Conservation (phyloP, 805 yeast species). For the Lipomyces sp. region DNA sequence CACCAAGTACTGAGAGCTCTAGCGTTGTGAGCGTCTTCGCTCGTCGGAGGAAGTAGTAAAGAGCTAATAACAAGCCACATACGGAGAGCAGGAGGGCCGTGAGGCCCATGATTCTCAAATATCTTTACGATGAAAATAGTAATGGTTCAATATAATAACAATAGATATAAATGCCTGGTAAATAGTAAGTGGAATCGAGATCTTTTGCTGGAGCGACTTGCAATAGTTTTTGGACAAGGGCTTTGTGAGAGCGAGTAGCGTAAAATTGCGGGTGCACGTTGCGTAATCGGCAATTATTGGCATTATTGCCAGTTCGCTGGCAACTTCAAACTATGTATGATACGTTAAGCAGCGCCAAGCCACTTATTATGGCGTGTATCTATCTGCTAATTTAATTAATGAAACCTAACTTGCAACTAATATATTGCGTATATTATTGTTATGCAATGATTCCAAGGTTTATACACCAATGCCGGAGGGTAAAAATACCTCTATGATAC, state of each 20-base stretch:
- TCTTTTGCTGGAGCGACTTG: not conserved
- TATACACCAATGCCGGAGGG: not conserved
- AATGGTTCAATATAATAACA: not conserved
- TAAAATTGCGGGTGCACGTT: not conserved
- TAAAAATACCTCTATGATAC: not conserved
- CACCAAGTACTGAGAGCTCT: slow-evolving; percentile 22
- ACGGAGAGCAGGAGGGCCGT: slow-evolving; percentile 3
- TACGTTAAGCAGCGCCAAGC: not conserved
- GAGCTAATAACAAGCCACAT: not conserved
- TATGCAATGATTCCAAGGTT: not conserved
- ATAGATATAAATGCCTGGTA: not conserved
- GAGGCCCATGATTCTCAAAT: not conserved
- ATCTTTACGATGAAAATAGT: not conserved
- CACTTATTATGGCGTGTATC: not conserved
- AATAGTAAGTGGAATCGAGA: not conserved
- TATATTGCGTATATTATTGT: too few species aligned
- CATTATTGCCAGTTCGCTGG: not conserved
- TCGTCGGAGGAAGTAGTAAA: slow-evolving; percentile 9
- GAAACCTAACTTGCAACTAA: not conserved
- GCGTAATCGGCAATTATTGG: not conserved
- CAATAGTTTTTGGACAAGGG: not conserved
- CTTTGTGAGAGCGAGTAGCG: not conserved
- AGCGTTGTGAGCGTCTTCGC: slow-evolving; percentile 21
- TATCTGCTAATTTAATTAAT: not conserved
- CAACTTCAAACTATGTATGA: not conserved